Conservation (phyloP, 2,329 filamentous ascomycete species). For the Cucurbitaria berberidis region DNA sequence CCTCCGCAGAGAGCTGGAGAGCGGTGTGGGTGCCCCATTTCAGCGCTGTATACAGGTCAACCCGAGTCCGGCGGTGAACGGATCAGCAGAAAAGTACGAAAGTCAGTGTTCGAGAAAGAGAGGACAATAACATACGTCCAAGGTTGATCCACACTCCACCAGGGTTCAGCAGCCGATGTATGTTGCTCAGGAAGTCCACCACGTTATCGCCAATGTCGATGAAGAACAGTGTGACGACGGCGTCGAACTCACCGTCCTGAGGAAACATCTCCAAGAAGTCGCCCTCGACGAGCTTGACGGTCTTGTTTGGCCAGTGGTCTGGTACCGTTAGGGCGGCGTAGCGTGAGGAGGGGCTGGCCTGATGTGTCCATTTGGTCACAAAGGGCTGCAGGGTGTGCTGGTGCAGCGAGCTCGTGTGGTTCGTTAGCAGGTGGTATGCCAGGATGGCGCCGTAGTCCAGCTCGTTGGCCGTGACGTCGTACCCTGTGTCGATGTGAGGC, state of each 20-base stretch:
- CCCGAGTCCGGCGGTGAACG: background rate
- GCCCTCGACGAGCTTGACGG: slow-evolving; percentile 10
- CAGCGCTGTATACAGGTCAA: slow-evolving; percentile 10
- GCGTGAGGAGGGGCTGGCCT: slow-evolving; percentile 7
- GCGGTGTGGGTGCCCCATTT: slow-evolving; percentile 12
- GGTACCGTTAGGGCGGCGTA: slow-evolving; percentile 7
- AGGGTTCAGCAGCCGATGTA: slow-evolving; percentile 11
- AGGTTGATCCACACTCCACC: slow-evolving; percentile 12
- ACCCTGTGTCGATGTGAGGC: slow-evolving; percentile 6
- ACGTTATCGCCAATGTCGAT: slow-evolving; percentile 11
- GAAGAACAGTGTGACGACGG: slow-evolving; percentile 8
- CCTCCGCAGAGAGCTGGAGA: slow-evolving; percentile 10
- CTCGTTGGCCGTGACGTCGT: slow-evolving; percentile 11
- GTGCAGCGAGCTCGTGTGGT: slow-evolving; percentile 11
- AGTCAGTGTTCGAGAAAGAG: background rate
- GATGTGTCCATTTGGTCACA: slow-evolving; percentile 10
- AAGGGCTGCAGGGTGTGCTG: slow-evolving; percentile 8
- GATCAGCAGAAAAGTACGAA: slow-evolving; percentile 4
- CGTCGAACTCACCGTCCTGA: slow-evolving; percentile 7
- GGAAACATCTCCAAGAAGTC: slow-evolving; percentile 11
- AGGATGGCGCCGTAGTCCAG: slow-evolving; percentile 10
- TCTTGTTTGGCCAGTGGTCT: slow-evolving; percentile 11
- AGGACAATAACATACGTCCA: slow-evolving; percentile 9
- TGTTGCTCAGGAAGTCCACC: slow-evolving; percentile 10
- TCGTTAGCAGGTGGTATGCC: slow-evolving; percentile 10